A percentile compares a stretch with the other conserved stretches of the same genome.
phyloP scores from a whole-genome alignment of 2,329 filamentous ascomycete genomes.

The Aspergillus sp. region DNA sequence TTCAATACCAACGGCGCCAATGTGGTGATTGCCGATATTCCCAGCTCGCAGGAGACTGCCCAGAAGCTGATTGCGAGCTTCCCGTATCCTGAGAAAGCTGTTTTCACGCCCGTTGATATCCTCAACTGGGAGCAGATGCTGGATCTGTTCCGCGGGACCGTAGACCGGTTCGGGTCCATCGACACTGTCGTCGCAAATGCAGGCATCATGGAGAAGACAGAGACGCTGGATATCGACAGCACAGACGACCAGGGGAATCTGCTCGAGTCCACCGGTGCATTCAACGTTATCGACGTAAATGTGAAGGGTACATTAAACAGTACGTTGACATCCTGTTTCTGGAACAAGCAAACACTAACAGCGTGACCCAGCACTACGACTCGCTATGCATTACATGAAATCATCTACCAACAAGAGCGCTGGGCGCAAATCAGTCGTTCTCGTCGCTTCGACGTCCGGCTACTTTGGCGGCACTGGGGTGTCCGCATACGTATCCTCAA shows the following conservation, averaged over 20 bases:
- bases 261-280: neutral
- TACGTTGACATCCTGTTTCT: slow-evolving; percentile 11
- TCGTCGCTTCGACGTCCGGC: slow-evolving; percentile 44
- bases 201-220: slow-evolving; percentile 35
- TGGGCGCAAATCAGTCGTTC: slow-evolving; percentile 34
- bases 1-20: slow-evolving; percentile 41
- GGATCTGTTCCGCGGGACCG: slow-evolving; percentile 31
- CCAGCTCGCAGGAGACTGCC: neutral
- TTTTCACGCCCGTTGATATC: slow-evolving; percentile 40
- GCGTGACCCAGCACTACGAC: slow-evolving; percentile 30
- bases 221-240: slow-evolving; percentile 20
- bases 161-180: slow-evolving; percentile 34
- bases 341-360: neutral
- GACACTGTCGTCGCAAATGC: slow-evolving; percentile 47
- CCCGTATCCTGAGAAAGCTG: slow-evolving; percentile 7
- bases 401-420: neutral
- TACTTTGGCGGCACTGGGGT: slow-evolving; percentile 47
- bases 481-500: slow-evolving; percentile 44
- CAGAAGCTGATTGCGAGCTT: slow-evolving; percentile 9
- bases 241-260: neutral
- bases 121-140: slow-evolving; percentile 38
- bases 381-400: slow-evolving; percentile 12
- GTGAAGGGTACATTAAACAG: slow-evolving; percentile 48
- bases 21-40: slow-evolving; percentile 38
- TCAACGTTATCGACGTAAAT: slow-evolving; percentile 42